Conservation (phyloP, 1,284 basidiomycete genomes). For the Inonotus hispidus region DNA sequence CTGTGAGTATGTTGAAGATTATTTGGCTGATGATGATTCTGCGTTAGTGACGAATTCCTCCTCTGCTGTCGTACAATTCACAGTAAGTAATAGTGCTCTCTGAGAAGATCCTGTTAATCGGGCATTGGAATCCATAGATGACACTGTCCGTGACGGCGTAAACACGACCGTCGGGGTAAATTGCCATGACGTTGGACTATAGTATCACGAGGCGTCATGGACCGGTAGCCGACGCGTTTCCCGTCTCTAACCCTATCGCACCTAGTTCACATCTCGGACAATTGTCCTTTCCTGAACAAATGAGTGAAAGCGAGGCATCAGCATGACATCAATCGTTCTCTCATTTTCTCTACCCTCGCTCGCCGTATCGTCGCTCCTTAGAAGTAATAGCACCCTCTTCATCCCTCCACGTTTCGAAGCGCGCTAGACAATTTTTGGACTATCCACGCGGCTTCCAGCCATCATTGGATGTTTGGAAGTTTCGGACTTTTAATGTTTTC, state of each 20-base stretch:
- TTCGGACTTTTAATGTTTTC: background rate
- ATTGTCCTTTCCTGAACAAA: too few species aligned
- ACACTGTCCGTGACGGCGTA: background rate
- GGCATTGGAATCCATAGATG: background rate
- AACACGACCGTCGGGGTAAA: constrained; percentile 9
- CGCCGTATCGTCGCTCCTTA: background rate
- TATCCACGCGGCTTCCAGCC: background rate
- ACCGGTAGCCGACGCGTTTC: background rate
- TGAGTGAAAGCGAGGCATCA: background rate
- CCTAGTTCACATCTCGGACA: background rate
- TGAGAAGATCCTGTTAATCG: background rate
- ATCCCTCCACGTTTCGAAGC: background rate
- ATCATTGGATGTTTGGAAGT: background rate
- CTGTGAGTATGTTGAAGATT: background rate
- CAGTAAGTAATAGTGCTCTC: background rate
- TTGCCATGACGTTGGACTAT: constrained; percentile 13
- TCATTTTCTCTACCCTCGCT: background rate
- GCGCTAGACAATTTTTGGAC: background rate
- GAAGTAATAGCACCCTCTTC: background rate
- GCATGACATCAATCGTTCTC: background rate
- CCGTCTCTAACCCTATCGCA: background rate
- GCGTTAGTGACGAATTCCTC: constrained; percentile 8
- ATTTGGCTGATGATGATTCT: background rate
- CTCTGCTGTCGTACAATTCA: constrained; percentile 14
- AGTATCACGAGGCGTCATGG: background rate